Conservation (phyloP, 2,329 filamentous ascomycete genomes). For the Graphilbum ipis-grandicollis region DNA sequence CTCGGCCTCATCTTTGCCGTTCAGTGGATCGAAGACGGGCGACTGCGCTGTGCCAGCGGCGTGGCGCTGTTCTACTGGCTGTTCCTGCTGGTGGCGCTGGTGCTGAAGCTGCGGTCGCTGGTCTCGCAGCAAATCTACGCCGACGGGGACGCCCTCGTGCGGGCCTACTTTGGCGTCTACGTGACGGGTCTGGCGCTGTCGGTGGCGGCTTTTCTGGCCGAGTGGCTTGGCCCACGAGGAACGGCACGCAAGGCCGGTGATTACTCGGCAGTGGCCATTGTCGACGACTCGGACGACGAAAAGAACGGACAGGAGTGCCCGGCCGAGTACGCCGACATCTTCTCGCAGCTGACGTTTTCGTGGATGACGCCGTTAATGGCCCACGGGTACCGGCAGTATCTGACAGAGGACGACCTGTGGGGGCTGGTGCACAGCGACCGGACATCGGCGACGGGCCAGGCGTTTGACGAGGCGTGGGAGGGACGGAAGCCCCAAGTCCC, state of each 20-base stretch:
- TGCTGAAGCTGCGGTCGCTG: slow-evolving; percentile 73
- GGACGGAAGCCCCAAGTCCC: slow-evolving; percentile 50
- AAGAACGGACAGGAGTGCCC: slow-evolving; percentile 37
- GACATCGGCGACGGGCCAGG: slow-evolving; percentile 52
- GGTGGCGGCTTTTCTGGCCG: slow-evolving; percentile 53
- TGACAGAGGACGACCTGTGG: slow-evolving; percentile 95
- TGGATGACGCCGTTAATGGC: slow-evolving; percentile 99
- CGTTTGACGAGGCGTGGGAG: slow-evolving; percentile 62
- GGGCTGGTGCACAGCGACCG: slow-evolving; percentile 67
- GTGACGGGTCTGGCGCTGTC: slow-evolving; percentile 55
- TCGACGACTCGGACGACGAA: slow-evolving; percentile 11
- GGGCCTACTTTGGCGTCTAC: slow-evolving; percentile 62
- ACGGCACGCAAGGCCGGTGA: slow-evolving; percentile 31
- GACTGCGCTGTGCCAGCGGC: slow-evolving; percentile 70
- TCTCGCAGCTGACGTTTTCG: slow-evolving; percentile 82
- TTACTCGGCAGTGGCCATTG: slow-evolving; percentile 40
- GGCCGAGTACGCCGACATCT: slow-evolving; percentile 82
- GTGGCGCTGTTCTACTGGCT: slow-evolving; percentile 89
- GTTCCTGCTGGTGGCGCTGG: slow-evolving; percentile 60
- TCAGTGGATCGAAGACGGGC: slow-evolving; percentile 74
- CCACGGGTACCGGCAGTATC: slow-evolving; percentile 74
- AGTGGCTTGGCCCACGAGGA: slow-evolving; percentile 74
- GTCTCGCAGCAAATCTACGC: slow-evolving; percentile 59
- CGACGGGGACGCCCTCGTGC: slow-evolving; percentile 11
- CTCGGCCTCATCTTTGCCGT: slow-evolving; percentile 58